These are phyloP conservation scores for Kwoniella dendrophila DNA, from an alignment of 768 basidiomycete species.

Conservation along the genomic window DNA sequence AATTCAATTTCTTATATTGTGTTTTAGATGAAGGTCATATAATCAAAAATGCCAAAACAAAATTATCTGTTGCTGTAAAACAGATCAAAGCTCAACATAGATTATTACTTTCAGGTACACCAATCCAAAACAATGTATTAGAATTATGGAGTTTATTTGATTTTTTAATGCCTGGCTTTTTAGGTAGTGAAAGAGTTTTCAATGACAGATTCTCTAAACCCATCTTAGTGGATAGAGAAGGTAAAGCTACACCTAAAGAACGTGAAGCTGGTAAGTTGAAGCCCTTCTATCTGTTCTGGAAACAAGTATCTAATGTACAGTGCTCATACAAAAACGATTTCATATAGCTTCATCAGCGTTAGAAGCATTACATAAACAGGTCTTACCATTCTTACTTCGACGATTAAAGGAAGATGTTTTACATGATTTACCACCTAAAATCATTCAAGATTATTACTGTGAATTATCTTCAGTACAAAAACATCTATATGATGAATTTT, in stretches of 20 bases:
- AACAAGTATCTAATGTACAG: neutral
- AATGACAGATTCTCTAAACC: constrained; percentile 96
- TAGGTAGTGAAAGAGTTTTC: constrained; percentile 92
- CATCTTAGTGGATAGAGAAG: constrained; percentile 90
- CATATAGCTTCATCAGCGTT: constrained; percentile 83
- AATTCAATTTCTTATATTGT: constrained; percentile 87
- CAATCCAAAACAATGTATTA: constrained; percentile 97
- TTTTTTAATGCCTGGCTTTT: constrained; percentile 98
- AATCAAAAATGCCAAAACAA: constrained; percentile 98
- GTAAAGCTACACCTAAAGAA: constrained; percentile 78
- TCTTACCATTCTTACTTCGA: constrained; percentile 93
- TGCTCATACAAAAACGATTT: neutral
- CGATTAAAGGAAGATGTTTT: constrained; percentile 97
- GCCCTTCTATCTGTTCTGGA: neutral
- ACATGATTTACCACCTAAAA: constrained; percentile 93
- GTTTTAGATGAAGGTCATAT: constrained; percentile 97
- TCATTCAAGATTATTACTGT: constrained; percentile 99
- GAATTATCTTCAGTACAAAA: constrained; percentile 94
- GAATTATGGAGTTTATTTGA: constrained; percentile 99
- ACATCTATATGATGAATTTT: constrained; percentile 89
- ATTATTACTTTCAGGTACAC: constrained; percentile 92
- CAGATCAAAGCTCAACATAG: constrained; percentile 85
- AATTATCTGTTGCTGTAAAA: constrained; percentile 95
- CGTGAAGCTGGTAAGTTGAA: constrained; percentile 79
- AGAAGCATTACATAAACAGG: constrained; percentile 97